Evolutionary conservation across 495 filamentous ascomycete species (phyloP), one percentile per base, ranked within the genome.

Genomic region (Penicillium daleae): DNA sequence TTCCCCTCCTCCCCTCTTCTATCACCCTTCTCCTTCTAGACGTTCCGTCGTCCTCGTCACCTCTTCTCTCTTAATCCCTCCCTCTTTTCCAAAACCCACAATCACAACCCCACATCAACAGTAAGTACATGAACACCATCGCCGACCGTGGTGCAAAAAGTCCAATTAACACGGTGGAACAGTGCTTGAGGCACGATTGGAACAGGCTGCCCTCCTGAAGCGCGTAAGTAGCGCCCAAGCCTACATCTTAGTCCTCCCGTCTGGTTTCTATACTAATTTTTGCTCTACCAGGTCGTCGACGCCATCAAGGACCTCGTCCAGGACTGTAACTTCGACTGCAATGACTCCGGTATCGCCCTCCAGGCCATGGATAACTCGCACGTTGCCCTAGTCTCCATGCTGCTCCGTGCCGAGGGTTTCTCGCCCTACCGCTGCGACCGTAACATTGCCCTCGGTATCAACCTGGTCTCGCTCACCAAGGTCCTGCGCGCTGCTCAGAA

Each of bases 241-340:
- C n/a, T 24, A 49, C 15, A 37, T 48, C 52, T 10, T 17, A 42
- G 7, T 22, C 17, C 19, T 37, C 49, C 12, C 22, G 51, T 22
- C 48, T 13, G 2, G 13, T 33, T 26, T 46, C 42, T 26, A 6
- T 59, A 40, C 62, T 66, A 24, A 65, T 49, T 4, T 40, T 21
- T 4, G 4, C 39, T 63, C 35, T 56, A 60, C 63, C 69, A 97
- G 94, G 92, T 97, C 65, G 93, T 98, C 77, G 96, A 98, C 77
- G 92, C 95, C 62, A 97, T 99, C 87, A 98, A 97, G 80, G 96
- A 99, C 71, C 88, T 99, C 29, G 95, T 99, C 54, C 95, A 98
- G 80, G 94, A 98, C 81, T 98, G 96, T 87, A 99, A 99, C 81
- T 99, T 99, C 81, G 95, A 99, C 82, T 99, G 96, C 90, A 99